Percentiles rank a stretch among this genome's conserved stretches.
phyloP scores from a whole-genome alignment of 345 rosid species.

The Corymbia maculata region DNA sequence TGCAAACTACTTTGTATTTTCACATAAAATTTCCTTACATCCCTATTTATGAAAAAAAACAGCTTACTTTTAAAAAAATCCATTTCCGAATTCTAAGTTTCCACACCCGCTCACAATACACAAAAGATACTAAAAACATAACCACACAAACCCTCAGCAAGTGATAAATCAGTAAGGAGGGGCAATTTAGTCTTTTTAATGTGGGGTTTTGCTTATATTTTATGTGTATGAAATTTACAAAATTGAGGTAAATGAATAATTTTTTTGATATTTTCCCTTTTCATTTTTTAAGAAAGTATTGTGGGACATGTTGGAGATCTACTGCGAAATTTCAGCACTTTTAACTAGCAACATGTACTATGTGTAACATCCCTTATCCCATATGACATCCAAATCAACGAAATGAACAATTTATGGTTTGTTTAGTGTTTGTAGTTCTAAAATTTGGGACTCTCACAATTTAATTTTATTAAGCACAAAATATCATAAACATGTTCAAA shows the following conservation, averaged over 20 bases:
- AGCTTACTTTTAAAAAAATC: not conserved
- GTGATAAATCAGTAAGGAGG: not conserved
- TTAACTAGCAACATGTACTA: not conserved
- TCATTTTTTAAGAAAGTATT: not conserved
- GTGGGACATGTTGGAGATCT: not conserved
- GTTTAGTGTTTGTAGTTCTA: not conserved
- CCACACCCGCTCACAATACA: not conserved
- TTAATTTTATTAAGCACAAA: rapidly evolving
- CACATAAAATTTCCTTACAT: not conserved
- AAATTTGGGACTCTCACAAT: not conserved
- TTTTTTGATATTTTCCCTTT: not conserved
- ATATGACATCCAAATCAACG: not conserved
- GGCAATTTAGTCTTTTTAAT: not conserved
- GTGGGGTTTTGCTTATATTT: not conserved
- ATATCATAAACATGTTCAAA: not conserved
- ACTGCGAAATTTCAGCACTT: not conserved
- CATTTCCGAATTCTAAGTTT: not conserved
- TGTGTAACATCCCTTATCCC: not conserved
- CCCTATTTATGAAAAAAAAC: not conserved
- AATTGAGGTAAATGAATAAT: not conserved
- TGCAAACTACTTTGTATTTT: not conserved
- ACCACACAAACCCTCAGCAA: not conserved
- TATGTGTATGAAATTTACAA: not conserved
- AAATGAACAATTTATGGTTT: not conserved
- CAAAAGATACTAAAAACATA: not conserved